phyloP scores from a whole-genome alignment of 176 grass and related monocot species.

The Calamus simplicifolius region DNA sequence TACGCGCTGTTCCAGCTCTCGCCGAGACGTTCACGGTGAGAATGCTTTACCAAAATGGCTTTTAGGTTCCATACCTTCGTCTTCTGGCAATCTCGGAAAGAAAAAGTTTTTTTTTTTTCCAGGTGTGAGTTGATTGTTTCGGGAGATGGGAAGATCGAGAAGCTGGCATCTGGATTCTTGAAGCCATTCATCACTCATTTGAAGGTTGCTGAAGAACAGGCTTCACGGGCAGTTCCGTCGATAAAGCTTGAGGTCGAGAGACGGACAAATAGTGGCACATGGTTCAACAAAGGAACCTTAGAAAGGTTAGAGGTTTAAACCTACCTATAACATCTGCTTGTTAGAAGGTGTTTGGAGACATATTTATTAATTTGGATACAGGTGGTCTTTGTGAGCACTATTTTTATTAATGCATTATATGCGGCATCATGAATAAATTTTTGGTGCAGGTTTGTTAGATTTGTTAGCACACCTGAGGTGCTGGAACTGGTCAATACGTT shows the following conservation, averaged over 20 bases:
- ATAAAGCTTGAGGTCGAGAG: conserved; percentile 71
- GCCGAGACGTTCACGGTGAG: conserved; percentile 76
- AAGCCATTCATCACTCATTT: conserved; percentile 84
- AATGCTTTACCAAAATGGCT: conserved; percentile 1
- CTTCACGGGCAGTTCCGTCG: conserved; percentile 21
- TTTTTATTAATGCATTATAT: no score
- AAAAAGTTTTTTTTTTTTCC: conserved; percentile 1
- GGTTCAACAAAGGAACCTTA: conserved; percentile 96
- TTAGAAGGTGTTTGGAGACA: no score
- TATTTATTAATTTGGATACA: no score
- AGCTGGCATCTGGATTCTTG: conserved; percentile 88
- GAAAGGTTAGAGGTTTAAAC: conserved; percentile 51
- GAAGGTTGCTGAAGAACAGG: conserved; percentile 83
- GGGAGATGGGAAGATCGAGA: conserved; percentile 79
- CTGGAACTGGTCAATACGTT: conserved; percentile 73
- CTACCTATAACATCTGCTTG: no score
- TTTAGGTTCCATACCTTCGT: not conserved
- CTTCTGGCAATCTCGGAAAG: conserved; percentile 3
- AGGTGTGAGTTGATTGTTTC: conserved; percentile 95
- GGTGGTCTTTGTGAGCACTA: no score
- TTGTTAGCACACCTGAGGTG: conserved; percentile 94
- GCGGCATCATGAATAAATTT: not conserved
- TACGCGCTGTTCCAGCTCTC: conserved; percentile 92
- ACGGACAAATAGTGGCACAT: conserved; percentile 24
- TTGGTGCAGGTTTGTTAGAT: conserved; percentile 78